These are phyloP conservation scores for Vairimorpha ceranae DNA, from an alignment of 371 early-diverging fungal species.

Conservation along the genomic window DNA sequence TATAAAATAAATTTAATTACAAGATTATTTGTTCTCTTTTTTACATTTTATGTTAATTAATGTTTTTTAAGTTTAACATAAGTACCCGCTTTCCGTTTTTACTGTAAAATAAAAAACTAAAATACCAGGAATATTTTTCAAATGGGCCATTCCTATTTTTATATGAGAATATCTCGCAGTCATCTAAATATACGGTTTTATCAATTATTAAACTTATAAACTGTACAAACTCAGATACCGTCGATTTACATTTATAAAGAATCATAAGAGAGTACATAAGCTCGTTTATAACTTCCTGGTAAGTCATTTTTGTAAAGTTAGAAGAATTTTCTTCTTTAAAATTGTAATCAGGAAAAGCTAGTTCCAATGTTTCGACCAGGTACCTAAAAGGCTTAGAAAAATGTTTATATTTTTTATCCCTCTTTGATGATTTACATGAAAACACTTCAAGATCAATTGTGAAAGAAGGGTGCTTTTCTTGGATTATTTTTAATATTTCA, in stretches of 20 bases:
- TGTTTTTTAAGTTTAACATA: slow-evolving; percentile 25
- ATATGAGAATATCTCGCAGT: slow-evolving; percentile 23
- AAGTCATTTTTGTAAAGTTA: not conserved
- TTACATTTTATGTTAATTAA: not conserved
- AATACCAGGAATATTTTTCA: not conserved
- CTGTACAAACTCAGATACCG: slow-evolving; percentile 23
- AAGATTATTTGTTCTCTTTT: not conserved
- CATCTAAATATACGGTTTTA: slow-evolving; percentile 4
- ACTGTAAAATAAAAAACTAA: slow-evolving; percentile 32
- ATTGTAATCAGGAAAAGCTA: slow-evolving; percentile 33
- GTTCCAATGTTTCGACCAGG: slow-evolving; percentile 16
- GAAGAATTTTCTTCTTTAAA: slow-evolving; percentile 3
- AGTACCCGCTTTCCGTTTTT: slow-evolving; percentile 32
- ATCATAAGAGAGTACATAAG: slow-evolving; percentile 14
- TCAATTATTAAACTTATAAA: slow-evolving; percentile 28
- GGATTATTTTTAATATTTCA: slow-evolving; percentile 11
- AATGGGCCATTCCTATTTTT: not conserved
- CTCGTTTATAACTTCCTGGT: slow-evolving; percentile 11
- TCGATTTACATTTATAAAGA: slow-evolving; percentile 6
- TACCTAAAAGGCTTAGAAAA: slow-evolving; percentile 35
- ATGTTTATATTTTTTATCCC: slow-evolving; percentile 10
- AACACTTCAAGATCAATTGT: slow-evolving; percentile 48
- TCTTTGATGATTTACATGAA: slow-evolving; percentile 38
- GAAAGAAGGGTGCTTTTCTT: not conserved
- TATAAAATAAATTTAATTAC: too few species aligned